Conservation (phyloP, 176 grass and related monocot species). For the Eragrostis nindensis region DNA sequence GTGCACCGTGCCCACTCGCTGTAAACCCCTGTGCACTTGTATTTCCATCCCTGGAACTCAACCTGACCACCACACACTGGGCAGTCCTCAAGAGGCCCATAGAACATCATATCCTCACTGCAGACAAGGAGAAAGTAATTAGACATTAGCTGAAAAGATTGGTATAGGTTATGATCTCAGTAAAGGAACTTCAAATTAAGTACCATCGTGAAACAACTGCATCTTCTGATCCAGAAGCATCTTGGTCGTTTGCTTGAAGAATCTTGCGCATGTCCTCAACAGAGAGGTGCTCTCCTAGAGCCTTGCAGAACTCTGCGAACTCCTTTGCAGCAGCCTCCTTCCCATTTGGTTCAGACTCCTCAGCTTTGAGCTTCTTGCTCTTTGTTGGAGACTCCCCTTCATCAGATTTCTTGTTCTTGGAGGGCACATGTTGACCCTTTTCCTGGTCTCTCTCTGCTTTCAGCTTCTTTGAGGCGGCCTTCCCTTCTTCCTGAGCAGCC, state of each 20-base stretch:
- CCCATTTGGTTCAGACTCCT: constrained; percentile 41
- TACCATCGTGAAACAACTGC: constrained; percentile 69
- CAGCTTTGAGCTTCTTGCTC: constrained; percentile 61
- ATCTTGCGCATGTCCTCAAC: constrained; percentile 74
- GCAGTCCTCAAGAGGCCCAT: constrained; percentile 71
- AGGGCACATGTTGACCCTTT: constrained; percentile 14
- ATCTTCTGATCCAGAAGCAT: constrained; percentile 68
- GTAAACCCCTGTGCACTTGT: constrained; percentile 57
- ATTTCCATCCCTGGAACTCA: constrained; percentile 62
- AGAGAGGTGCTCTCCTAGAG: constrained; percentile 59
- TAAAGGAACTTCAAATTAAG: constrained; percentile 12
- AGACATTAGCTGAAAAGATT: constrained; percentile 11
- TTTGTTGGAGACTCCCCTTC: constrained; percentile 26
- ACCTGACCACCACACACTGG: constrained; percentile 57
- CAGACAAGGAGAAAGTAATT: background rate
- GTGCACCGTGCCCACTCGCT: constrained; percentile 70
- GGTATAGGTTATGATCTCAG: background rate
- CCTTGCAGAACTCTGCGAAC: constrained; percentile 70
- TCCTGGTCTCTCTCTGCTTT: constrained; percentile 52
- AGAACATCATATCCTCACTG: constrained; percentile 89
- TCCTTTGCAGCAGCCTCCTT: constrained; percentile 34
- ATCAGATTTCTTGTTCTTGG: constrained; percentile 49
- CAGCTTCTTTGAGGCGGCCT: constrained; percentile 37
- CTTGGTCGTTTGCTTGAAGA: constrained; percentile 75
- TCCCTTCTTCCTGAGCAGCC: constrained; percentile 64